These are phyloP conservation scores for Agrocybe pediades DNA, from an alignment of 768 basidiomycete species.

Conservation along the genomic window DNA sequence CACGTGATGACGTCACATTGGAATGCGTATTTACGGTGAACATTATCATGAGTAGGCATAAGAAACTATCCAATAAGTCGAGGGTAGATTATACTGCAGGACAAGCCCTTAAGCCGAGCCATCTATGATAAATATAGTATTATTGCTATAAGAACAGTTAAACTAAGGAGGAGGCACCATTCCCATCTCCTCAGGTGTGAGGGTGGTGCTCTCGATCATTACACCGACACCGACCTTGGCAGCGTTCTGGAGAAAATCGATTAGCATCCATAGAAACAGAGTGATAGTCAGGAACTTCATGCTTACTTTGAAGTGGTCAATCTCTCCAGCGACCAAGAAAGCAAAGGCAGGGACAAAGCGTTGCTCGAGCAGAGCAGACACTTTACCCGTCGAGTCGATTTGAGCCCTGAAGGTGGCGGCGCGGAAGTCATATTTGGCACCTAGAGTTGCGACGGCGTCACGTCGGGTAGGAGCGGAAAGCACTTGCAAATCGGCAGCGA, in stretches of 20 bases:
- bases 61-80: neutral
- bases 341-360: slow-evolving; percentile 94
- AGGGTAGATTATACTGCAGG: slow-evolving; percentile 9
- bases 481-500: slow-evolving; percentile 91
- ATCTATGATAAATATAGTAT: slow-evolving; percentile 22
- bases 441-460: slow-evolving; percentile 91
- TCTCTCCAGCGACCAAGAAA: slow-evolving; percentile 94
- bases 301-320: slow-evolving; percentile 95
- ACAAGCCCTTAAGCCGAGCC: slow-evolving; percentile 13
- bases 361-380: slow-evolving; percentile 93
- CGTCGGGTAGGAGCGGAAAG: slow-evolving; percentile 78
- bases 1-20: neutral
- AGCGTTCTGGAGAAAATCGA: slow-evolving; percentile 60
- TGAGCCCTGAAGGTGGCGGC: slow-evolving; percentile 94
- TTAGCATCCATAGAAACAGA: slow-evolving; percentile 3
- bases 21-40: neutral
- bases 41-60: neutral
- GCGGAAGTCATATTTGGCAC: slow-evolving; percentile 95
- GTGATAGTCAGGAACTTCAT: neutral
- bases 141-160: slow-evolving; percentile 18
- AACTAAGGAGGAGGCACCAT: slow-evolving; percentile 50
- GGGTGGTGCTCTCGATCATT: slow-evolving; percentile 88
- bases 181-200: slow-evolving; percentile 86
- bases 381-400: slow-evolving; percentile 92
- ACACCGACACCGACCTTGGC: slow-evolving; percentile 96